phyloP scores from a whole-genome alignment of 352 stramenopile species.

The Phytophthora syringae region DNA sequence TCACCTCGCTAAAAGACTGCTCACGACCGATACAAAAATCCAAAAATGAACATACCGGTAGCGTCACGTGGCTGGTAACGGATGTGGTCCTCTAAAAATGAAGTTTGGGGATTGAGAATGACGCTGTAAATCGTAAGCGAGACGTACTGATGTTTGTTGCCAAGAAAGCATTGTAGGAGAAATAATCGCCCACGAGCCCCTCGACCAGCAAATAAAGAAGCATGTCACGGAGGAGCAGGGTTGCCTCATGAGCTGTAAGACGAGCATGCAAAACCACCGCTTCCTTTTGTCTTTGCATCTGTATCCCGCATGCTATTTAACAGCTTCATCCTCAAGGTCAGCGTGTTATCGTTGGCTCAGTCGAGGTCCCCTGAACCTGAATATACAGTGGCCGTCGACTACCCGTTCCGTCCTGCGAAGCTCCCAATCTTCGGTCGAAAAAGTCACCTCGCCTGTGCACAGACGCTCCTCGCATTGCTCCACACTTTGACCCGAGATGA shows the following conservation, averaged over 20 bases:
- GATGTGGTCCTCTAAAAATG: not conserved
- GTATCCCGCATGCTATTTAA: too few species aligned
- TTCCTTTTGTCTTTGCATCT: too few species aligned
- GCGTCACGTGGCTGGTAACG: not conserved
- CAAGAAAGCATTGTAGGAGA: too few species aligned
- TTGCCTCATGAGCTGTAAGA: too few species aligned
- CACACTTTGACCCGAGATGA: not conserved
- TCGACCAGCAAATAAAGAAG: too few species aligned
- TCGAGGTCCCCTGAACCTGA: constrained; percentile 4
- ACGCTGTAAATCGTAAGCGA: too few species aligned
- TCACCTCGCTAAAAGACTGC: not conserved
- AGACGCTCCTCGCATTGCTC: not conserved
- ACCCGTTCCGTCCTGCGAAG: constrained; percentile 1
- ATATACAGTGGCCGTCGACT: constrained; percentile 18
- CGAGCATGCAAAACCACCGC: too few species aligned
- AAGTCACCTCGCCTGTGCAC: not conserved
- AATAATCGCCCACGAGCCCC: too few species aligned
- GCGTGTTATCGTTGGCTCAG: constrained; percentile 1
- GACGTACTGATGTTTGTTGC: too few species aligned
- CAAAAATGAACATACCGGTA: not conserved
- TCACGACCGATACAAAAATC: not conserved
- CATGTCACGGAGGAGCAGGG: too few species aligned
- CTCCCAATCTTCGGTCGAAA: constrained; percentile 14
- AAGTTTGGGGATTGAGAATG: not conserved
- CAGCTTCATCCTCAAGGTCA: not conserved